Evolutionary conservation across 768 basidiomycete genomes (phyloP).

Genomic region (Hericium alpestre): DNA sequence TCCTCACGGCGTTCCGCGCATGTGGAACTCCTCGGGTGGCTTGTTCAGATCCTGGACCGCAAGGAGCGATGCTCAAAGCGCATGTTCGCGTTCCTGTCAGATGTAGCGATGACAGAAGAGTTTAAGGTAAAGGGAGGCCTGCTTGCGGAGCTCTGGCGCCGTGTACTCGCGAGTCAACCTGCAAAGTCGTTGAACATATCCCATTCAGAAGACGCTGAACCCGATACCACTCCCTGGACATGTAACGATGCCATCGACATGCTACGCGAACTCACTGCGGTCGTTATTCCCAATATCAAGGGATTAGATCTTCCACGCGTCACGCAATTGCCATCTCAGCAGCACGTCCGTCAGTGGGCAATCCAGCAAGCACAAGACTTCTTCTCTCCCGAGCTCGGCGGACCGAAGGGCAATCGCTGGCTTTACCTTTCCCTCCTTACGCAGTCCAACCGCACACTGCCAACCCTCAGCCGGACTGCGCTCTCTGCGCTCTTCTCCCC

Average conservation of each 20-base stretch:
- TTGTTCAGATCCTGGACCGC: constrained; percentile 6
- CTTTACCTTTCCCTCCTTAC: constrained; percentile 10
- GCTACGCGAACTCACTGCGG: constrained; percentile 3
- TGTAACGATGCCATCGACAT: constrained; percentile 11
- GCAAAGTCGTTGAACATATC: no score
- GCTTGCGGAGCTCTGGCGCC: constrained; percentile 11
- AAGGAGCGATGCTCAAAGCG: neutral
- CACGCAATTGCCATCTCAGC: constrained; percentile 4
- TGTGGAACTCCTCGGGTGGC: constrained; percentile 4
- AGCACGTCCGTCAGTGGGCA: constrained; percentile 9
- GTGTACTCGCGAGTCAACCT: constrained; percentile 2
- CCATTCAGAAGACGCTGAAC: no score
- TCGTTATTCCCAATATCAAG: constrained; percentile 9
- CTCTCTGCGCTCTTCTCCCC: neutral
- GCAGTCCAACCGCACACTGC: constrained; percentile 5
- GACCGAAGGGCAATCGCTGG: constrained; percentile 6
- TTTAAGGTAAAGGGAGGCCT: no score
- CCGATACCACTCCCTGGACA: neutral
- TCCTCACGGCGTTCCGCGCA: constrained; percentile 19
- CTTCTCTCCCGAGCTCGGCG: constrained; percentile 3
- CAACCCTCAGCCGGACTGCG: neutral
- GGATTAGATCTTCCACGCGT: neutral
- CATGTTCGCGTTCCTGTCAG: no score
- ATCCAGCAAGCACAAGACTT: constrained; percentile 4
- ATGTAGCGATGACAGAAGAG: no score